phyloP scores from a whole-genome alignment of 495 filamentous ascomycete species.

The Mytilinidion resinicola region DNA sequence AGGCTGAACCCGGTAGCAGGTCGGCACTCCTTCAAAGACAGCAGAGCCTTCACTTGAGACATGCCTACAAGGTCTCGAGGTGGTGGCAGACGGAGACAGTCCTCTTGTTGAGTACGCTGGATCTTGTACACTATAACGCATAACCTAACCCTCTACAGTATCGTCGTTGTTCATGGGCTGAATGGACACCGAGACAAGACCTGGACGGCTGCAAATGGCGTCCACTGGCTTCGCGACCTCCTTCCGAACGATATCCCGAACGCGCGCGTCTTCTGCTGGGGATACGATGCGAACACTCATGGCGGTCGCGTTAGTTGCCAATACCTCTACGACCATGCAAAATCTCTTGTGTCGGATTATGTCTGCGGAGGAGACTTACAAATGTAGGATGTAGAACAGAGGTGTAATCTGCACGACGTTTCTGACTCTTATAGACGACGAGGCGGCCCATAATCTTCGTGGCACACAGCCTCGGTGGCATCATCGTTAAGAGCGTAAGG shows the following conservation, averaged over 20 bases:
- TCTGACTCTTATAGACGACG: conserved; percentile 8
- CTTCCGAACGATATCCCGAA: conserved; percentile 43
- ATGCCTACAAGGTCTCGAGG: conserved; percentile 12
- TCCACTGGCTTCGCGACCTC: conserved; percentile 46
- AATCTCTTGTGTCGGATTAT: conserved; percentile 34
- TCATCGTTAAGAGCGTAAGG: conserved; percentile 22
- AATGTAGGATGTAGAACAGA: conserved; percentile 25
- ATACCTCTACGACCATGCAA: conserved; percentile 32
- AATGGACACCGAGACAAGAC: conserved; percentile 43
- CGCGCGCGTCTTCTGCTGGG: conserved; percentile 46
- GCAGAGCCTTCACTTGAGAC: conserved; percentile 5
- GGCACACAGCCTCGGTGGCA: conserved; percentile 25
- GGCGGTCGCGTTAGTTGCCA: conserved; percentile 21
- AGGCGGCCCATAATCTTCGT: conserved; percentile 28
- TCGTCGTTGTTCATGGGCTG: conserved; percentile 46
- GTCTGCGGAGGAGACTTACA: conserved; percentile 22
- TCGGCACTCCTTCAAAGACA: conserved; percentile 2
- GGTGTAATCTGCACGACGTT: conserved; percentile 3
- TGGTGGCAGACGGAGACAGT: conserved; percentile 15
- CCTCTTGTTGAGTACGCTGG: conserved; percentile 18
- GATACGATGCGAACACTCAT: conserved; percentile 42
- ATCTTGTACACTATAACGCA: conserved; percentile 5
- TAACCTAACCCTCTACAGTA: conserved; percentile 29
- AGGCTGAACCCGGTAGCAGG: conserved; percentile 13
- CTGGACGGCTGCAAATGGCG: conserved; percentile 42